A percentile compares a stretch with the other conserved stretches of the same genome.
These are phyloP conservation scores for Scedosporium dehoogii DNA, from an alignment of 2,329 filamentous ascomycete species.

Conservation along the genomic window DNA sequence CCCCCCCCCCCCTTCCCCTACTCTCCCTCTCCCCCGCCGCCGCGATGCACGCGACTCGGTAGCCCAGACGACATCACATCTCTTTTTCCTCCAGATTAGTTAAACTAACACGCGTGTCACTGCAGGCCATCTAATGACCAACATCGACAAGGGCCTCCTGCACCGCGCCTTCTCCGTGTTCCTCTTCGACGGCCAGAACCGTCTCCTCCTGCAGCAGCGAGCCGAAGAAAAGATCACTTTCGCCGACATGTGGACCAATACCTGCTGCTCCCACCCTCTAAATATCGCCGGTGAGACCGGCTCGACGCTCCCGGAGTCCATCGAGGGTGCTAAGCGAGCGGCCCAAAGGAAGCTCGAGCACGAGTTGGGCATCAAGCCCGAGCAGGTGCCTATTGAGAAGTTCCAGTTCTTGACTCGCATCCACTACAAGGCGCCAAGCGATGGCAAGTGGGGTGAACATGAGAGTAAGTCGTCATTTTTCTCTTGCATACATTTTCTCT, in stretches of 20 bases:
- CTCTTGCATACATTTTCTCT: background rate
- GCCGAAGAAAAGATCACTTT: conserved; percentile 98
- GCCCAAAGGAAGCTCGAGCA: conserved; percentile 91
- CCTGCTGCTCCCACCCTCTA: conserved; percentile 95
- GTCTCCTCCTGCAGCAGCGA: conserved; percentile 88
- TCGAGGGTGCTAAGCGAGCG: conserved; percentile 81
- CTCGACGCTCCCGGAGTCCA: conserved; percentile 64
- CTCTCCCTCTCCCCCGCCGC: background rate
- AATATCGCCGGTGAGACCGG: conserved; percentile 89
- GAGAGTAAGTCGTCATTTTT: conserved; percentile 59
- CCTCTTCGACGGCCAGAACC: conserved; percentile 90
- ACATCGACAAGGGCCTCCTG: conserved; percentile 90
- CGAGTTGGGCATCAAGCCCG: conserved; percentile 81
- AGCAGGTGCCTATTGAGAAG: conserved; percentile 81
- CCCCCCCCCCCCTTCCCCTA: background rate
- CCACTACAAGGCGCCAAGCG: conserved; percentile 94
- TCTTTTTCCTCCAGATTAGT: background rate
- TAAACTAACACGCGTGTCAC: background rate
- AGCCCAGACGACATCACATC: background rate
- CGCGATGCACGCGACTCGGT: background rate
- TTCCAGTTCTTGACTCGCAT: conserved; percentile 94
- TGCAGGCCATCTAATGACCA: conserved; percentile 92
- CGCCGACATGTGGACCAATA: conserved; percentile 99
- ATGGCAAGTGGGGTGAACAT: conserved; percentile 98
- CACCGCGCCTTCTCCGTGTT: conserved; percentile 98